Percentiles rank a stretch among this genome's conserved stretches.
Evolutionary conservation across 139 green algal species (phyloP).

Genomic region (Picochlorum costavermella): DNA sequence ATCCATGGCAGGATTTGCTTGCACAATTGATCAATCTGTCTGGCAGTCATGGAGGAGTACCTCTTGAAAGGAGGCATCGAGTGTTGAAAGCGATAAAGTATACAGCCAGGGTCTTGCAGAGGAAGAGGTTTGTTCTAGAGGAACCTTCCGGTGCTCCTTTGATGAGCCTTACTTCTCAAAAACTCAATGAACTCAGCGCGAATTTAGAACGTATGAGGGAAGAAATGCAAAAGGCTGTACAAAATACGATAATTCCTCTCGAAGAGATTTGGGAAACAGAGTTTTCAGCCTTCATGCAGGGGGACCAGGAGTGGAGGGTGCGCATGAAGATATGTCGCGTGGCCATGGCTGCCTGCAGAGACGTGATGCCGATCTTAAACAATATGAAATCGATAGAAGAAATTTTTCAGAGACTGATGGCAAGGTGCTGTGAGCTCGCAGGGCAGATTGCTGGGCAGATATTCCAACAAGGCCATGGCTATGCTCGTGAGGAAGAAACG

Average conservation of each 20-base stretch:
- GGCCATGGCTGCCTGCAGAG: neutral
- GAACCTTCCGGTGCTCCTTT: neutral
- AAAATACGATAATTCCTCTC: neutral
- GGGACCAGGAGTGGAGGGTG: neutral
- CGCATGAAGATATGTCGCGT: constrained; percentile 3
- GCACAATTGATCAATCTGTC: constrained; percentile 12
- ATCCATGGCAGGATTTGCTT: constrained; percentile 5
- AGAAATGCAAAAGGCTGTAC: neutral
- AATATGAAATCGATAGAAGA: constrained; percentile 1
- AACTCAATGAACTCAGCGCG: neutral
- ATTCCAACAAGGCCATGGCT: neutral
- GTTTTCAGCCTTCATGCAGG: neutral
- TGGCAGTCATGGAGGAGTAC: constrained; percentile 9
- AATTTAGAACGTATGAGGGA: neutral
- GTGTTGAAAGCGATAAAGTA: constrained; percentile 54
- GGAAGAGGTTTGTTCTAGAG: constrained; percentile 67
- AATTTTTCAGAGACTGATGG: constrained; percentile 1
- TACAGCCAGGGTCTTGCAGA: constrained; percentile 49
- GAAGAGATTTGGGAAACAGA: neutral
- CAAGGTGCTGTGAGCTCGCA: neutral
- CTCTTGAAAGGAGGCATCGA: constrained; percentile 25
- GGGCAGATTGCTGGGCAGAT: neutral
- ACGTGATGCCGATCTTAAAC: constrained; percentile 4
- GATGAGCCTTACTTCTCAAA: neutral
- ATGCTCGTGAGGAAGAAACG: constrained; percentile 7